Evolutionary conservation across 306 rosid genomes (phyloP).

Genomic region (Medicago ruthenica): DNA sequence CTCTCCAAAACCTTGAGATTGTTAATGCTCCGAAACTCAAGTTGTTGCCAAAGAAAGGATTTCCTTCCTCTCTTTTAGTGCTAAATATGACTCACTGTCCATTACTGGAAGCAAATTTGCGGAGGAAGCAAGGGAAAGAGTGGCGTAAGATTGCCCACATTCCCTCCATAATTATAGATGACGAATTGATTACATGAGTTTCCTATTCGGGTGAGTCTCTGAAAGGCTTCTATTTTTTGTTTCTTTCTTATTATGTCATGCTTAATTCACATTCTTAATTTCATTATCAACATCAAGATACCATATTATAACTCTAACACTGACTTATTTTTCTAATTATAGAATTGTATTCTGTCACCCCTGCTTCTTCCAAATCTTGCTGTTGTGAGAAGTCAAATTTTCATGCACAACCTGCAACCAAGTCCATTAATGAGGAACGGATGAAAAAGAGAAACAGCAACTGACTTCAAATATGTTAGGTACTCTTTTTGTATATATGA

Average conservation of each 20-base stretch:
- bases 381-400: background rate
- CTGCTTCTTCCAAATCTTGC: background rate
- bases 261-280: background rate
- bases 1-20: too few species aligned
- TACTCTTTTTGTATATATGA: background rate
- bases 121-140: too few species aligned
- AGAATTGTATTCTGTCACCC: background rate
- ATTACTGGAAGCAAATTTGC: too few species aligned
- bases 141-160: too few species aligned
- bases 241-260: background rate
- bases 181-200: too few species aligned
- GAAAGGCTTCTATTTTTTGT: background rate
- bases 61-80: too few species aligned
- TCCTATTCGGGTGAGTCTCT: too few species aligned
- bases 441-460: background rate
- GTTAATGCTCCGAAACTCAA: too few species aligned
- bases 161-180: too few species aligned
- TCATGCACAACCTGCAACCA: background rate
- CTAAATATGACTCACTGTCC: too few species aligned
- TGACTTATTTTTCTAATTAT: background rate
- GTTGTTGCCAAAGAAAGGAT: too few species aligned
- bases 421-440: background rate
- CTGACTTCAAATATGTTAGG: background rate
- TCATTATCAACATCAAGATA: background rate
- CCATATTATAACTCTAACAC: background rate